phyloP scores from a whole-genome alignment of 208 protist species.

The Leishmania guyanensis region DNA sequence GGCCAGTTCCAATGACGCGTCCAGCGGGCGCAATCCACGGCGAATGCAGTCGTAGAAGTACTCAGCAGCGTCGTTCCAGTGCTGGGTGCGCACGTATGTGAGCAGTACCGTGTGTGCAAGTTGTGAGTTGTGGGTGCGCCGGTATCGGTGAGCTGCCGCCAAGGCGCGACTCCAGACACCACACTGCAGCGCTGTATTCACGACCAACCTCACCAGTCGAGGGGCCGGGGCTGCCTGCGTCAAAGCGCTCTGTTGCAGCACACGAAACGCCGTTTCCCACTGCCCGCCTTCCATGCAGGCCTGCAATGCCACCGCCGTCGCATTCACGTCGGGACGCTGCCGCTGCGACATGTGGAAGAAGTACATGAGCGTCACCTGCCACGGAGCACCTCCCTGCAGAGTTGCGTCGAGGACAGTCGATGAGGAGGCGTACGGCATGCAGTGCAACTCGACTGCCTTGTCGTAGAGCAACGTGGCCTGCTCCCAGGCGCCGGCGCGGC shows the following conservation, averaged over 20 bases:
- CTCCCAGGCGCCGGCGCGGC: slow-evolving; percentile 59
- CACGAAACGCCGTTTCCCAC: slow-evolving; percentile 68
- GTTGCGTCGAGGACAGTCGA: slow-evolving; percentile 35
- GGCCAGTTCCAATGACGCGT: slow-evolving; percentile 66
- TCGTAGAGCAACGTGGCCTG: slow-evolving; percentile 53
- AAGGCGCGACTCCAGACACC: slow-evolving; percentile 61
- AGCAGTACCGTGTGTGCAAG: slow-evolving; percentile 64
- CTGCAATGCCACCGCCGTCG: slow-evolving; percentile 55
- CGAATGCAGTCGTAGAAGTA: slow-evolving; percentile 72
- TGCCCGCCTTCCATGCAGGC: slow-evolving; percentile 58
- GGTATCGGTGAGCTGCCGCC: slow-evolving; percentile 46
- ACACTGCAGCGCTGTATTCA: slow-evolving; percentile 48
- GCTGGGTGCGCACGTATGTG: slow-evolving; percentile 48
- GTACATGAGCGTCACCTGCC: slow-evolving; percentile 60
- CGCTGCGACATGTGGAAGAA: slow-evolving; percentile 56
- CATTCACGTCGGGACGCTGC: slow-evolving; percentile 58
- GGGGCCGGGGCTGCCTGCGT: slow-evolving; percentile 51
- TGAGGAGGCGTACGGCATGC: slow-evolving; percentile 53
- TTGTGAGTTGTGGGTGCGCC: slow-evolving; percentile 48
- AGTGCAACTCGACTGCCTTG: slow-evolving; percentile 40
- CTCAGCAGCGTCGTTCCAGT: slow-evolving; percentile 70
- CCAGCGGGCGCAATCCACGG: slow-evolving; percentile 57
- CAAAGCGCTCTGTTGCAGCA: slow-evolving; percentile 67
- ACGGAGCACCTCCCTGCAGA: slow-evolving; percentile 47
- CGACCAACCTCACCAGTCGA: slow-evolving; percentile 46